These are phyloP conservation scores for Hymenotorrendiella dingleyae DNA, from an alignment of 2,329 filamentous ascomycete species.

Conservation along the genomic window DNA sequence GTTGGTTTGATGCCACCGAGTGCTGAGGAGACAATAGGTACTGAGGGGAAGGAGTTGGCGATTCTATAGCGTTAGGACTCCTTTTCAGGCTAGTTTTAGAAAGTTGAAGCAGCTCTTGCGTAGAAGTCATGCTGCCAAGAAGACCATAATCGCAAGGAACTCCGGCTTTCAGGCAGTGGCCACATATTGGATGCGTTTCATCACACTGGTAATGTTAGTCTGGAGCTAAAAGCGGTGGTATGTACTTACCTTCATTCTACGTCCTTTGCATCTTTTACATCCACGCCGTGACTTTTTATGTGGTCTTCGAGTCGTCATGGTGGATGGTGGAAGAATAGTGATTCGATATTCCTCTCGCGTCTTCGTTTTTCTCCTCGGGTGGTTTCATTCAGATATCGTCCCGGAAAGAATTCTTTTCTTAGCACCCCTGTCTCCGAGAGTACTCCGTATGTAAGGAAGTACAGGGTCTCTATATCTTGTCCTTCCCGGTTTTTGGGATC, in stretches of 20 bases:
- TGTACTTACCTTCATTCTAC: conserved; percentile 58
- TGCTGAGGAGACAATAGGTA: neutral
- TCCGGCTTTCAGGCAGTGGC: conserved; percentile 58
- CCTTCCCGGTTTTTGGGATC: no score
- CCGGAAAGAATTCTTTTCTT: no score
- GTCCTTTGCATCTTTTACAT: conserved; percentile 56
- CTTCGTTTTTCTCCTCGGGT: no score
- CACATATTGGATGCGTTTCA: conserved; percentile 56
- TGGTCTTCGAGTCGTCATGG: conserved; percentile 42
- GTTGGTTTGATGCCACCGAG: neutral
- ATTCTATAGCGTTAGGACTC: no score
- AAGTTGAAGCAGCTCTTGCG: neutral
- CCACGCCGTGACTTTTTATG: conserved; percentile 64
- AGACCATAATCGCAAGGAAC: conserved; percentile 57
- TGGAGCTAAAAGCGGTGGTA: neutral
- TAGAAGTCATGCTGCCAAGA: neutral
- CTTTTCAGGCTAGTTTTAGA: neutral
- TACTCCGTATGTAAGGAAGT: no score
- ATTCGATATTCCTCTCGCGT: no score
- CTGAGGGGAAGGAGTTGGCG: no score
- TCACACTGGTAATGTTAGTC: conserved; percentile 44
- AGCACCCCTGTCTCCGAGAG: no score
- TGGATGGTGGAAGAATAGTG: no score
- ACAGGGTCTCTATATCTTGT: no score
- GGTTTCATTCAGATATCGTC: no score